Evolutionary conservation across 768 basidiomycete genomes (phyloP).

Genomic region (Serendipita indica): DNA sequence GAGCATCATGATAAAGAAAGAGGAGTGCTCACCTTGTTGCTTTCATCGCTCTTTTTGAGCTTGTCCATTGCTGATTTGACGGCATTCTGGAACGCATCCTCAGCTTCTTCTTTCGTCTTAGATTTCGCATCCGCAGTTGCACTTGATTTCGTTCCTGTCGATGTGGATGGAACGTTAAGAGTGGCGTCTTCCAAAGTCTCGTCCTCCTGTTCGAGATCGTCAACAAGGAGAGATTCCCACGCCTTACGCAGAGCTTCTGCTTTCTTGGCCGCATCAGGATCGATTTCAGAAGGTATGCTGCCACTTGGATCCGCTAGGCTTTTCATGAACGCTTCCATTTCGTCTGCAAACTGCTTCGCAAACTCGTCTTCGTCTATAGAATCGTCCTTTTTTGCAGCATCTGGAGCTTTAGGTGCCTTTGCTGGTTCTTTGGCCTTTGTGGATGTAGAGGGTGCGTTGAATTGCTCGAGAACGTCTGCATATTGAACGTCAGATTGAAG

Average conservation of each 20-base stretch:
- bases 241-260: conserved; percentile 18
- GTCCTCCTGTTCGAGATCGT: conserved; percentile 37
- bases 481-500: conserved; percentile 6
- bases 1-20: not conserved
- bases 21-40: conserved; percentile 29
- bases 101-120: conserved; percentile 12
- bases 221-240: conserved; percentile 59
- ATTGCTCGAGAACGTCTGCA: conserved; percentile 37
- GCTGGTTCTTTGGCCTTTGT: conserved; percentile 14
- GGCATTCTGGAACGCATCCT: conserved; percentile 46
- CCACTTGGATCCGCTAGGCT: conserved; percentile 20
- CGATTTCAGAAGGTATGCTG: conserved; percentile 15
- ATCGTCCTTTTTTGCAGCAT: conserved; percentile 15
- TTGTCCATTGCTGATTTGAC: conserved; percentile 63
- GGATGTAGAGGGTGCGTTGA: conserved; percentile 18
- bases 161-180: conserved; percentile 6
- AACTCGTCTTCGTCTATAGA: conserved; percentile 24
- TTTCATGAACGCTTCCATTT: conserved; percentile 33
- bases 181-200: conserved; percentile 5
- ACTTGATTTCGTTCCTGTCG: conserved; percentile 5
- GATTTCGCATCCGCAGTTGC: conserved; percentile 10
- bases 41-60: conserved; percentile 51
- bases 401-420: conserved; percentile 9
- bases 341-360: conserved; percentile 26
- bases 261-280: conserved; percentile 13